These are phyloP conservation scores for Cryoendolithus antarcticus DNA, from an alignment of 2,329 filamentous ascomycete genomes.

Conservation along the genomic window DNA sequence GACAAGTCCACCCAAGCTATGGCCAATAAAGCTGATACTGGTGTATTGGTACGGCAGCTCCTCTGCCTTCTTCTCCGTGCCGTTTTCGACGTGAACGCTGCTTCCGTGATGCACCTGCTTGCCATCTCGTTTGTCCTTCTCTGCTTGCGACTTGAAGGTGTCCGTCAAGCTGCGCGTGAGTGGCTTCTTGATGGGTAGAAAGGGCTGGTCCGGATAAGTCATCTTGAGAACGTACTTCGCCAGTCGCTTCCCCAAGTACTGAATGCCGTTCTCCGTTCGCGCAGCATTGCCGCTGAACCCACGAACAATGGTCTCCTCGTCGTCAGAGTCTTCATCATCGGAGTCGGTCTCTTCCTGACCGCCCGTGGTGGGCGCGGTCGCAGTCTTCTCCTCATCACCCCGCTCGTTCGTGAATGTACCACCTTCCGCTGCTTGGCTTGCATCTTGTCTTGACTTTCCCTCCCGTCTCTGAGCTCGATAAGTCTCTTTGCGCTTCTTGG, in stretches of 20 bases:
- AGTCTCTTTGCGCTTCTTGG: slow-evolving; percentile 43
- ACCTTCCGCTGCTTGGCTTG: slow-evolving; percentile 6
- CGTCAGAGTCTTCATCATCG: slow-evolving; percentile 50
- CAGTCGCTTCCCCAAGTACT: slow-evolving; percentile 88
- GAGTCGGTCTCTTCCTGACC: slow-evolving; percentile 36
- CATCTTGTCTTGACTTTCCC: slow-evolving; percentile 11
- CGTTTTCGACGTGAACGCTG: slow-evolving; percentile 40
- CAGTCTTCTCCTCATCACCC: slow-evolving; percentile 12
- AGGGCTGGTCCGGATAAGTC: slow-evolving; percentile 90
- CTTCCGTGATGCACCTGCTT: slow-evolving; percentile 46
- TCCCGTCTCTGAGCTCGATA: slow-evolving; percentile 21
- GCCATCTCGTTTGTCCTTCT: slow-evolving; percentile 34
- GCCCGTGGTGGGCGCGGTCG: slow-evolving; percentile 37
- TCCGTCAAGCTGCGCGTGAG: slow-evolving; percentile 37
- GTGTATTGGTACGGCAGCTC: slow-evolving; percentile 67
- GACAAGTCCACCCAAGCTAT: slow-evolving; percentile 79
- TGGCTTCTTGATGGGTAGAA: slow-evolving; percentile 52
- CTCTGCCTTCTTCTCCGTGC: slow-evolving; percentile 30
- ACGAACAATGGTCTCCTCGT: slow-evolving; percentile 77
- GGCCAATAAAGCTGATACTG: slow-evolving; percentile 88
- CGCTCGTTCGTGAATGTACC: neutral
- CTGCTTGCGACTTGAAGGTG: slow-evolving; percentile 33
- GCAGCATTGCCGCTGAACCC: slow-evolving; percentile 85
- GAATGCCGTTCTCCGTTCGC: slow-evolving; percentile 86
- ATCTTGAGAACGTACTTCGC: slow-evolving; percentile 81